Evolutionary conservation across 371 early-diverging fungal genomes (phyloP).

Genomic region (Rhizoclosmatium hyalinum): DNA sequence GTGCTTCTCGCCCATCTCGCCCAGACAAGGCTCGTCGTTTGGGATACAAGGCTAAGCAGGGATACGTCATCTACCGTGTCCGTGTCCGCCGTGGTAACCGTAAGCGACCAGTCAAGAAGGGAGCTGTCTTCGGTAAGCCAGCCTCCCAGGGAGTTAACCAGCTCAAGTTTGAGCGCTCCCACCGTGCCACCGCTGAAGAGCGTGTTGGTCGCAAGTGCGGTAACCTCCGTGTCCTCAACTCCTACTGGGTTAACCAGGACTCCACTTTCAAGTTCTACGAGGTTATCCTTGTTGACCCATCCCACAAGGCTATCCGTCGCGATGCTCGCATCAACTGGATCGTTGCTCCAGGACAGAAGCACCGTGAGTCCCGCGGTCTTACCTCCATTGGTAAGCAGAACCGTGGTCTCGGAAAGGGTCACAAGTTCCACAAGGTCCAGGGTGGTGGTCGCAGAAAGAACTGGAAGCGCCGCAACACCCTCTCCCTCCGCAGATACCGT

Average conservation of each 20-base stretch:
- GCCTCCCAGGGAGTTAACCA: constrained; percentile 96
- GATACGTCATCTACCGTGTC: constrained; percentile 96
- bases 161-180: constrained; percentile 94
- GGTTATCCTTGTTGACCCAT: constrained; percentile 98
- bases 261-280: constrained; percentile 98
- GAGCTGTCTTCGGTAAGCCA: constrained; percentile 98
- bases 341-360: constrained; percentile 96
- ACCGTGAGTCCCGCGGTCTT: constrained; percentile 97
- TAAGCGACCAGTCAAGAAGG: constrained; percentile 96
- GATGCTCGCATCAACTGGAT: constrained; percentile 99
- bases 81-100: constrained; percentile 98
- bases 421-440: constrained; percentile 96
- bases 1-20: constrained; percentile 97
- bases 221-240: constrained; percentile 96
- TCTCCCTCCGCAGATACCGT: constrained; percentile 63
- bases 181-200: constrained; percentile 94
- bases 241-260: constrained; percentile 99
- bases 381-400: constrained; percentile 97
- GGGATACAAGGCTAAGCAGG: constrained; percentile 99
- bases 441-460: constrained; percentile 93
- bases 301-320: constrained; percentile 96
- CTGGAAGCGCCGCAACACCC: constrained; percentile 75
- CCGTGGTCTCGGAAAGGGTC: constrained; percentile 98
- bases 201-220: constrained; percentile 95
- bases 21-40: constrained; percentile 99